Evolutionary conservation across 2,329 filamentous ascomycete genomes (phyloP).

Genomic region (Colletotrichum gigasporum): DNA sequence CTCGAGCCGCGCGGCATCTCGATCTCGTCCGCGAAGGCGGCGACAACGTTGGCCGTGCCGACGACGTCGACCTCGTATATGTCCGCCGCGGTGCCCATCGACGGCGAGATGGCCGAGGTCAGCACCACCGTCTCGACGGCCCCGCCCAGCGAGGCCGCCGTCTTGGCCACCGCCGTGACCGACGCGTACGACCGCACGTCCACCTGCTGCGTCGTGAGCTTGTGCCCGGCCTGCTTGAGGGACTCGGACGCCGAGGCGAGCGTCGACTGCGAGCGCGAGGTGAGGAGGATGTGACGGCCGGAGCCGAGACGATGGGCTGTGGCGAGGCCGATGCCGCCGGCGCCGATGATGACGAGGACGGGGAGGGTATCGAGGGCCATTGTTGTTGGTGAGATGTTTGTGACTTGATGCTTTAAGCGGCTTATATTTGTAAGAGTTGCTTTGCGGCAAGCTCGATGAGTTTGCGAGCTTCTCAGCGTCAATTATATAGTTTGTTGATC

Average conservation of each 20-base stretch:
- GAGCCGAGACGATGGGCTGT: neutral
- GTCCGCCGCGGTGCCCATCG: neutral
- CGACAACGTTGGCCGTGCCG: constrained; percentile 7
- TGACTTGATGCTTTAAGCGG: too few species aligned
- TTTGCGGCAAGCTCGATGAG: too few species aligned
- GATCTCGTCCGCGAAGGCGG: neutral
- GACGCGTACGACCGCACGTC: constrained; percentile 5
- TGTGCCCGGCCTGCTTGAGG: constrained; percentile 1
- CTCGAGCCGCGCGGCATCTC: neutral
- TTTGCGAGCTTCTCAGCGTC: too few species aligned
- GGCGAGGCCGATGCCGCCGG: constrained; percentile 17
- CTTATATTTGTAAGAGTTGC: too few species aligned
- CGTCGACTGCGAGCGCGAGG: constrained; percentile 7
- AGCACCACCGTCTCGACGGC: constrained; percentile 8
- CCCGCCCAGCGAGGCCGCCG: neutral
- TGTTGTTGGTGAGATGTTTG: too few species aligned
- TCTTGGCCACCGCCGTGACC: neutral
- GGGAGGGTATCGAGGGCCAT: constrained; percentile 8
- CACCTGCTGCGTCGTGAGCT: neutral
- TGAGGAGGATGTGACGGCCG: constrained; percentile 7
- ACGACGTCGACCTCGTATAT: neutral
- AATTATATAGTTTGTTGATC: too few species aligned
- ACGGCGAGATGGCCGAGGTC: neutral
- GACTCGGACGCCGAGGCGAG: constrained; percentile 1
- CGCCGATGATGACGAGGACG: constrained; percentile 9